Evolutionary conservation across 768 basidiomycete species (phyloP), one percentile per base, ranked within the genome.

Genomic region (Steccherinum ochraceum): DNA sequence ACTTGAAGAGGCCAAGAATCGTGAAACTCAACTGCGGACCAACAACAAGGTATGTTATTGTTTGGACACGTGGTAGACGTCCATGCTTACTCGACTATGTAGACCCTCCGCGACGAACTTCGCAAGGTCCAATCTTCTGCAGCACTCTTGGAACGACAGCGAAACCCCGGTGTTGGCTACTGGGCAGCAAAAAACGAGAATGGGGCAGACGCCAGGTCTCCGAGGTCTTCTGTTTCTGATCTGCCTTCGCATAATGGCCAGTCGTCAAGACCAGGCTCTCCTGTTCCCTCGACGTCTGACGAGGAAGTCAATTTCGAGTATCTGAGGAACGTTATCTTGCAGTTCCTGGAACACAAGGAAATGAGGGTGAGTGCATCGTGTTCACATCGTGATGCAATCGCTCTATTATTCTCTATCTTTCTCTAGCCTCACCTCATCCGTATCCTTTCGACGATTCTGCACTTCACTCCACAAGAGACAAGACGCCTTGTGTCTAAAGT

Each of bases 301-400:
- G 94, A 95, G 62, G 95, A 95, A 54, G 80, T 98, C 49, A 98
- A 95, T 61, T 71, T 95, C 5, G 96, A 98, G 69, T 99, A 99
- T 67, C 68, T 99, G 43, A 78, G 96, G 52, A 98, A 98, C 66
- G 89, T 98, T 25, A 92, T 98, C 51, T 67, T 99, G 43, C 96
- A 98, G 65, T 99, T 99, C 72, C 74, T 99, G 46, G 96, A 99
- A 64, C 90, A 97, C 70, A 93, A 95, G 65, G 93, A 98, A 67
- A 97, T 97, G 93, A 78, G 96, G 70, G 93, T 93, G 62, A 64
- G 90, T 18, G 7, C 41, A 11, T 72, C 39, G 3, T 21, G 40
- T 43, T 12, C n/a, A n/a, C n/a, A n/a, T n/a, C 51, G 12, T 40
- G 2, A n/a, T 43, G n/a, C 46, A 41, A 45, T 5, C 19, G 27